Base-by-base conservation (phyloP, 495 filamentous ascomycete genomes). In the Aspergillus affinis region DNA sequence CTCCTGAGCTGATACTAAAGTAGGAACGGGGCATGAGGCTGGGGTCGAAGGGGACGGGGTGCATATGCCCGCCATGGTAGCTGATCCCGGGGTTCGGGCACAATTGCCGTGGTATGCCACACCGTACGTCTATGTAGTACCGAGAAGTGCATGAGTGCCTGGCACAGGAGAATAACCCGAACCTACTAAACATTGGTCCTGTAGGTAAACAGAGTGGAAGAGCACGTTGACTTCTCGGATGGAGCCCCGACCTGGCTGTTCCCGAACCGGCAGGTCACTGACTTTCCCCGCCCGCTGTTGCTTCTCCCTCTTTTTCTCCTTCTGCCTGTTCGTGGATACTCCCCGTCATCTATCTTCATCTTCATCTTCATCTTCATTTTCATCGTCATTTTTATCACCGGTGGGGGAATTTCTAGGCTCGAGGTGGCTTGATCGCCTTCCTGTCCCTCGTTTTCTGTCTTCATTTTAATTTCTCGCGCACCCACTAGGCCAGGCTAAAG, bases 381-480 rank as follows among this genome's bases (percentile, higher is more conserved):
- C 49, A 32, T 7, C 17, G 18, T 30, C 26, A n/a, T 23, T 1
- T n/a, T 47, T 46, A 36, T 36, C 41, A 17, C 9, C 47, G 10
- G 44, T 6, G 44, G 44, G 3, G 19, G 7, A 17, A 49, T 6
- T 15, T 41, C 4, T 17, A 4, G 36, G 10, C 12, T 41, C 26
- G 7, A 36, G 19, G 45, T 51, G 23, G 48, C 20, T 21, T 36
- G 27, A 50, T 47, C 46, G 29, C 56, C 45, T 48, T 60, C 9
- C 44, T 48, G 45, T 48, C 29, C 47, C 51, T 29, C 19, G 9
- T 30, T 19, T 51, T 49, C 41, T 54, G 18, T 15, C 23, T 13
- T 21, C 23, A 47, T 49, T 30, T 23, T 23, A 26, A 26, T 49
- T 45, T 23, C n/a, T 8, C 48, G 20, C 18, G 5, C 4, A 50